Conservation (phyloP, 192 early-diverging fungal genomes). For the Dissophora ornata region DNA sequence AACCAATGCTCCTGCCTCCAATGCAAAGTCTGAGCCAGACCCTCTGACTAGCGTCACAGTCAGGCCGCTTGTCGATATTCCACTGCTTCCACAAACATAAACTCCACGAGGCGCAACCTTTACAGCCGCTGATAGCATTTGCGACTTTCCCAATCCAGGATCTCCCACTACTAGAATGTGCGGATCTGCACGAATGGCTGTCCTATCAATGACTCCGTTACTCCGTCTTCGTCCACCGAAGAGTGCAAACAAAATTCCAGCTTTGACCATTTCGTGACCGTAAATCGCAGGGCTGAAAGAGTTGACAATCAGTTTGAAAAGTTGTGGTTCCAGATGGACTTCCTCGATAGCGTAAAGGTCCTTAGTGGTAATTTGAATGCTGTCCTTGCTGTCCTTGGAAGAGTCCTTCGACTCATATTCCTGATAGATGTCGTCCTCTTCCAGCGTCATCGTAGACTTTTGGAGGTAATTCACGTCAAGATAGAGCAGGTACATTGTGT, state of each 20-base stretch:
- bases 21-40: conserved; percentile 31
- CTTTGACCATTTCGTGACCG: conserved; percentile 89
- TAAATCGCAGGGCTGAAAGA: conserved; percentile 85
- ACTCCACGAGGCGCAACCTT: conserved; percentile 85
- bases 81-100: conserved; percentile 39
- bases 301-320: conserved; percentile 81
- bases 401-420: conserved; percentile 47
- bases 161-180: conserved; percentile 86
- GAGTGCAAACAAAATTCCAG: conserved; percentile 80
- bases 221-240: conserved; percentile 68
- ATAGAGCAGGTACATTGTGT: conserved; percentile 80
- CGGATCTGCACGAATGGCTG: conserved; percentile 73
- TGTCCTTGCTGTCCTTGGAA: conserved; percentile 64
- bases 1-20: conserved; percentile 76
- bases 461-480: conserved; percentile 73
- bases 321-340: conserved; percentile 64
- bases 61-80: conserved; percentile 39
- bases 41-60: conserved; percentile 42
- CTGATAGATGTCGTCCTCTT: conserved; percentile 42
- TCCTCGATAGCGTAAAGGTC: conserved; percentile 80
- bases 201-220: conserved; percentile 50
- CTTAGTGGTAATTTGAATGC: conserved; percentile 73
- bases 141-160: conserved; percentile 88
- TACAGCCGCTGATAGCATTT: conserved; percentile 86
- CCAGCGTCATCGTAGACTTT: conserved; percentile 64